These are phyloP conservation scores for Botrytis fragariae DNA, from an alignment of 2,329 filamentous ascomycete genomes.

Conservation along the genomic window DNA sequence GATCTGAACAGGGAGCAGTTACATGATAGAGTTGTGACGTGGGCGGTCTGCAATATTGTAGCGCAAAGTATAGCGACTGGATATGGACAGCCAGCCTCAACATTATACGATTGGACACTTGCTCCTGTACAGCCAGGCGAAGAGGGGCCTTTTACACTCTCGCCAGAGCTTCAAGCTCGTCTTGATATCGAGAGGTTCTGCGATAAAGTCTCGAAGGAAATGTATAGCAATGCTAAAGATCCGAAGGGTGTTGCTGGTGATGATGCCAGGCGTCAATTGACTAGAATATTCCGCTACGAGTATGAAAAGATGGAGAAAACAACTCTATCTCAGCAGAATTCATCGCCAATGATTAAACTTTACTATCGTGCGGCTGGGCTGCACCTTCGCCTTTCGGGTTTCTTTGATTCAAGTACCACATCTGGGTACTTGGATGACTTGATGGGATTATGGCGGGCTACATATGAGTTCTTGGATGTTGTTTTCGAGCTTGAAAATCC, in stretches of 20 bases:
- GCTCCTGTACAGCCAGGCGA: conserved; percentile 56
- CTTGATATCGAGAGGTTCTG: conserved; percentile 72
- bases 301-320: conserved; percentile 61
- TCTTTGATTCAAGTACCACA: conserved; percentile 74
- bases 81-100: conserved; percentile 77
- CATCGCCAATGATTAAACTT: conserved; percentile 59
- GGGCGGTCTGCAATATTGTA: conserved; percentile 83
- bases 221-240: conserved; percentile 75
- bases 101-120: conserved; percentile 72
- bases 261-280: conserved; percentile 64
- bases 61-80: conserved; percentile 80
- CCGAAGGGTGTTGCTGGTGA: conserved; percentile 67
- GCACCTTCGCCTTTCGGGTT: conserved; percentile 74
- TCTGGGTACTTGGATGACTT: conserved; percentile 72
- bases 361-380: conserved; percentile 71
- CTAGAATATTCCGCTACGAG: conserved; percentile 64
- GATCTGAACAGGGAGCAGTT: conserved; percentile 77
- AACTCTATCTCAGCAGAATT: conserved; percentile 52
- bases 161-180: conserved; percentile 62
- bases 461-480: conserved; percentile 64
- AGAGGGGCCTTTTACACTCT: conserved; percentile 57
- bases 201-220: conserved; percentile 74
- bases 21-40: conserved; percentile 74
- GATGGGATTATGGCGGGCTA: conserved; percentile 71
- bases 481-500: conserved; percentile 54